Evolutionary conservation across 441 rosid species (phyloP).

Genomic region (Populus trichocarpa): DNA sequence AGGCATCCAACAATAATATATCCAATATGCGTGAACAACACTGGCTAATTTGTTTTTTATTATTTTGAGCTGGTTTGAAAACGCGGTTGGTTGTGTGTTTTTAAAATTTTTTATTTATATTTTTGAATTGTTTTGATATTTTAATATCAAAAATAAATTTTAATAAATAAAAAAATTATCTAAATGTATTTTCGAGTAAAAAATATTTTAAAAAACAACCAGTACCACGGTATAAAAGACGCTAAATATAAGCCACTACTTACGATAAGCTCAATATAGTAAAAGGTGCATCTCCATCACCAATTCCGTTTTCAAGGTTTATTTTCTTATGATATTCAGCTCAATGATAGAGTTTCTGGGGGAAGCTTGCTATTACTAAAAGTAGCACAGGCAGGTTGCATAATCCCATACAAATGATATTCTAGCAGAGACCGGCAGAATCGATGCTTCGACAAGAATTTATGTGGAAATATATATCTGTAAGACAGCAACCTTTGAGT

Average conservation of each 20-base stretch:
- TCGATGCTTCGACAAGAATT: background rate
- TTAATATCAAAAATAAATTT: too few relatives aligned
- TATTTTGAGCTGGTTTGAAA: accelerated
- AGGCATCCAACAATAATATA: too few relatives aligned
- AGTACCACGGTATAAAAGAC: too few relatives aligned
- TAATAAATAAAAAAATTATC: too few relatives aligned
- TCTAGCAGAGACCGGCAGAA: background rate
- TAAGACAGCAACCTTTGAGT: background rate
- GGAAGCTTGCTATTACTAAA: background rate
- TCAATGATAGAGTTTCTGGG: background rate
- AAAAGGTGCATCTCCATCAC: background rate
- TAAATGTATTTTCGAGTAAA: too few relatives aligned
- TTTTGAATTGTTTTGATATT: too few relatives aligned
- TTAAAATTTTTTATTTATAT: too few relatives aligned
- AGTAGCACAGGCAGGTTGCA: background rate
- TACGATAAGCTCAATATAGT: background rate
- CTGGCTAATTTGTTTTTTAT: too few relatives aligned
- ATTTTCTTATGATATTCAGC: background rate
- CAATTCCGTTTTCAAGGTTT: background rate
- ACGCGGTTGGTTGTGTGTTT: accelerated
- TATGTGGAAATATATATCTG: background rate
- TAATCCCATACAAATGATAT: background rate
- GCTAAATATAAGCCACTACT: too few relatives aligned
- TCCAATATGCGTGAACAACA: too few relatives aligned
- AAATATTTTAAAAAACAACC: too few relatives aligned